These are phyloP conservation scores for Schwanniomyces etchellsii DNA, from an alignment of 1,139 yeast species.

Conservation along the genomic window DNA sequence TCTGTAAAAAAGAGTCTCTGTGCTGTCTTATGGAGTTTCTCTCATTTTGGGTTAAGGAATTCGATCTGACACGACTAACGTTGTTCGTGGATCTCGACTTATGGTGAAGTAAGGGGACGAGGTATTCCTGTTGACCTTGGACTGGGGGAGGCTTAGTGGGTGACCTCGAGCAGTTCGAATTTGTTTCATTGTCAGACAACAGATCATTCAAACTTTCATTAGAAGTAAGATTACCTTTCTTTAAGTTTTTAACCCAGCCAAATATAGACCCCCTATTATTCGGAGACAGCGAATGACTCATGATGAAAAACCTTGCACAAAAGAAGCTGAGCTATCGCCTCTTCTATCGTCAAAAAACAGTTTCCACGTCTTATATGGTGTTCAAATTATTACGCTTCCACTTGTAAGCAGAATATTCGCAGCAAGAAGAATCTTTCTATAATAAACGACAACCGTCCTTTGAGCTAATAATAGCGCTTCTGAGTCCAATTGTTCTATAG, in stretches of 20 bases:
- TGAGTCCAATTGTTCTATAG: no score
- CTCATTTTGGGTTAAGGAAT: conserved; percentile 30
- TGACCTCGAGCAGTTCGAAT: conserved; percentile 18
- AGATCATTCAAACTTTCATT: conserved; percentile 38
- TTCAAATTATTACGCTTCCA: no score
- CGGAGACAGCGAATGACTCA: conserved; percentile 41
- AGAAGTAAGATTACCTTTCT: conserved; percentile 32
- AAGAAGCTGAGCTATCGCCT: no score
- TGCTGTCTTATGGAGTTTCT: conserved; percentile 41
- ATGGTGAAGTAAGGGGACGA: conserved; percentile 44
- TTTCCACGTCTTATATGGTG: no score
- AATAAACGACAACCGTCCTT: no score
- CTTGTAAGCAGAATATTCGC: no score
- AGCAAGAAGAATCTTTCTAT: no score
- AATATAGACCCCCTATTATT: conserved; percentile 36
- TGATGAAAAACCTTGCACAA: conserved; percentile 9
- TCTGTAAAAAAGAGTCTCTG: conserved; percentile 50
- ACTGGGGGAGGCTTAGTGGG: conserved; percentile 17
- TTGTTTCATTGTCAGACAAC: conserved; percentile 25
- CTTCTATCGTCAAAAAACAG: no score
- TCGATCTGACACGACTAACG: conserved; percentile 36
- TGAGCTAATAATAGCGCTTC: no score
- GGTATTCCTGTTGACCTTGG: conserved; percentile 16
- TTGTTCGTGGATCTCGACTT: conserved; percentile 47
- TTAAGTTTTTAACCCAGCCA: conserved; percentile 46